phyloP scores from a whole-genome alignment of 495 filamentous ascomycete species.

The Neurospora sp. region DNA sequence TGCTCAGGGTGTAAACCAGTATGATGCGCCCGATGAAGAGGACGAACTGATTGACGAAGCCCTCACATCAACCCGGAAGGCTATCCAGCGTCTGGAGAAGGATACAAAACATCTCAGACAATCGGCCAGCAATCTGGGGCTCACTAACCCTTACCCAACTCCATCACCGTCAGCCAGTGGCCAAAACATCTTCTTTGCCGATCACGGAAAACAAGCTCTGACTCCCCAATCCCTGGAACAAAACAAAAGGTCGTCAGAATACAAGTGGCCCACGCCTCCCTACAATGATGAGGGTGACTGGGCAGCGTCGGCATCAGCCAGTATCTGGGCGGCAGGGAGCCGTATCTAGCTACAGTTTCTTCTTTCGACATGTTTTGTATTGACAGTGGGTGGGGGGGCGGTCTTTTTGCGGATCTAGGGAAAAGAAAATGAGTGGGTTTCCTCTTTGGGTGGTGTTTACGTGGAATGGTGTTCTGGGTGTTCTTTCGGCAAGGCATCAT shows the following conservation, averaged over 20 bases:
- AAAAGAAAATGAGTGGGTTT: constrained; percentile 1
- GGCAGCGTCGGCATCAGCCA: constrained; percentile 69
- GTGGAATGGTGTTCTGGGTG: constrained; percentile 13
- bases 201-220: constrained; percentile 46
- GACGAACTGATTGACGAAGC: constrained; percentile 91
- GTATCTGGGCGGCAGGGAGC: constrained; percentile 60
- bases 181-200: constrained; percentile 60
- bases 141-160: constrained; percentile 82
- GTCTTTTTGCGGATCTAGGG: constrained; percentile 5
- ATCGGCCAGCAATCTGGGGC: constrained; percentile 45
- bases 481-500: not conserved
- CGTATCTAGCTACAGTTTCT: constrained; percentile 30
- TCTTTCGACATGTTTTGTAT: not conserved
- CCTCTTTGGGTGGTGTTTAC: constrained; percentile 1
- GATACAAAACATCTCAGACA: constrained; percentile 43
- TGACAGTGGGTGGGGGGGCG: not conserved
- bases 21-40: constrained; percentile 94
- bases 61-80: constrained; percentile 37
- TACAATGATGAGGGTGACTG: constrained; percentile 73
- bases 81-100: constrained; percentile 41
- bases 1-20: constrained; percentile 66
- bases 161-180: constrained; percentile 82
- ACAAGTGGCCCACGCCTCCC: constrained; percentile 93
- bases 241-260: constrained; percentile 44
- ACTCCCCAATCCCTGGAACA: constrained; percentile 47